A percentile compares a stretch with the other conserved stretches of the same genome.
These are phyloP conservation scores for Acephala macrosclerotiorum DNA, from an alignment of 2,329 filamentous ascomycete genomes.

Conservation along the genomic window DNA sequence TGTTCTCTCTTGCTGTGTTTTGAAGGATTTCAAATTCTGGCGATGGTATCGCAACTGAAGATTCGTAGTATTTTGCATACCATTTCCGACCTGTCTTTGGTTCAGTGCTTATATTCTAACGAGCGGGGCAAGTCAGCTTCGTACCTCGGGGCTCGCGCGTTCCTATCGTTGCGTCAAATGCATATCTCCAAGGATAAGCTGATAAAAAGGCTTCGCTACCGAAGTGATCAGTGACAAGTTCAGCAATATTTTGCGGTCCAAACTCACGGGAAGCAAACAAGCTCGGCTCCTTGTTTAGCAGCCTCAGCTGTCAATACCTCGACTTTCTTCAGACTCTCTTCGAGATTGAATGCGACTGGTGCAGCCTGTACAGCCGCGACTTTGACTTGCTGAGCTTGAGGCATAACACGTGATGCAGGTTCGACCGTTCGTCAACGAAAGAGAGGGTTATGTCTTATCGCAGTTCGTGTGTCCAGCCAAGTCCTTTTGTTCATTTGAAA, in stretches of 20 bases:
- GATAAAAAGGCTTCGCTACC: constrained; percentile 49
- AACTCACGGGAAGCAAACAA: constrained; percentile 47
- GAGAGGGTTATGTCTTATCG: background rate
- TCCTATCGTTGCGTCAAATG: constrained; percentile 52
- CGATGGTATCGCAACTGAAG: constrained; percentile 49
- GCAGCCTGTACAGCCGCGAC: constrained; percentile 51
- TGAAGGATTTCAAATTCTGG: constrained; percentile 46
- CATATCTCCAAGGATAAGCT: constrained; percentile 52
- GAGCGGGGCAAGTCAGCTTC: background rate
- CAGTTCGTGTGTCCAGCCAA: background rate
- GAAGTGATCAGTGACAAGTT: background rate
- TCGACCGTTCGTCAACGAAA: background rate
- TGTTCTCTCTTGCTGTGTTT: constrained; percentile 45
- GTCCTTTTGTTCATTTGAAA: background rate
- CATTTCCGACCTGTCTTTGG: constrained; percentile 46
- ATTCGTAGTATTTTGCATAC: constrained; percentile 50
- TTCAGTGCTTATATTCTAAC: background rate
- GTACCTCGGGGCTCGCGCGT: constrained; percentile 49
- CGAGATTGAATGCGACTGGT: constrained; percentile 49
- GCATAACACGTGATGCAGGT: background rate
- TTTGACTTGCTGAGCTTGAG: constrained; percentile 36
- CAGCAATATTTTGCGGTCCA: background rate
- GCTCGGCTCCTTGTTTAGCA: constrained; percentile 46
- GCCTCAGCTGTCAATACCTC: constrained; percentile 46
- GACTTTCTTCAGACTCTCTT: constrained; percentile 48